Evolutionary conservation across 176 grass and related monocot species (phyloP).

Genomic region (Metroxylon sagu): DNA sequence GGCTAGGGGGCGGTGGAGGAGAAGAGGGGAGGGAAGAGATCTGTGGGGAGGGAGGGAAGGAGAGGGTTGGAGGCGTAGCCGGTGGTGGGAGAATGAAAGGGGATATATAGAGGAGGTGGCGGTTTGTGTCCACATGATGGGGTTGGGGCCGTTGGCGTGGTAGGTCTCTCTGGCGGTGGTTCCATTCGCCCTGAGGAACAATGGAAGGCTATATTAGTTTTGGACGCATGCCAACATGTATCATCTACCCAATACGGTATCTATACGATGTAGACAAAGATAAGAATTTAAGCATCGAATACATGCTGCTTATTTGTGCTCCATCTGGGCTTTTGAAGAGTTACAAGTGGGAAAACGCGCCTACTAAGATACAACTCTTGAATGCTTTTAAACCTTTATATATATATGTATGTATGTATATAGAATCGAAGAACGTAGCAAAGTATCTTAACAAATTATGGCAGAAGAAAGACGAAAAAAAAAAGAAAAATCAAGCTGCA

Average conservation of each 20-base stretch:
- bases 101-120: constrained; percentile 30
- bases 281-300: too few relatives aligned
- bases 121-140: not conserved
- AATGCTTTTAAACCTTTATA: not conserved
- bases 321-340: constrained; percentile 11
- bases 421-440: not conserved
- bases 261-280: too few relatives aligned
- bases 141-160: not conserved
- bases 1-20: not conserved
- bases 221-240: too few relatives aligned
- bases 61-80: not conserved
- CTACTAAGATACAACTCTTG: constrained; percentile 1
- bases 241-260: too few relatives aligned
- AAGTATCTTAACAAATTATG: too few relatives aligned
- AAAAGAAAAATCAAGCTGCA: too few relatives aligned
- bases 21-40: not conserved
- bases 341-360: constrained; percentile 20
- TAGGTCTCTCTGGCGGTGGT: constrained; percentile 2
- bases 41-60: not conserved
- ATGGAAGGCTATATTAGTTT: too few relatives aligned
- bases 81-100: not conserved
- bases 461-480: too few relatives aligned
- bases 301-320: not conserved
- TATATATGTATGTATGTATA: constrained; percentile 3
- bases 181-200: too few relatives aligned